Base-by-base conservation (phyloP, 208 protist species). In the Wallacemonas collosoma region DNA sequence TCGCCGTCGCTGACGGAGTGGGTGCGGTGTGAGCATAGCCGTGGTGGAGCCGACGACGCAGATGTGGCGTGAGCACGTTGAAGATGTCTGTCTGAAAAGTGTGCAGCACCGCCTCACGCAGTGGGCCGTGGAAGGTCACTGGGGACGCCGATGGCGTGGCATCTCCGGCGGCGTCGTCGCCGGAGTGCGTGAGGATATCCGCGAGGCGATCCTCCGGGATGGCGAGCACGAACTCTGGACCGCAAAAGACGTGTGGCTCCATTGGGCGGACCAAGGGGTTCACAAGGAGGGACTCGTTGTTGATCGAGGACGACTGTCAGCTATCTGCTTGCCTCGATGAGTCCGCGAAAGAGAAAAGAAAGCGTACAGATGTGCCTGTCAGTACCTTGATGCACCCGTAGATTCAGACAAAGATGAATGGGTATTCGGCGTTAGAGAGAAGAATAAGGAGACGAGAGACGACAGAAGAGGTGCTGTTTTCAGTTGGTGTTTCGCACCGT, bases 161-260 rank as follows among this genome's bases (percentile, higher is more conserved):
- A 71, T 97, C 88, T 6, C 90, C 75, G 2, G 35, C 77, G 74
- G 96, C 92, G 45, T 95, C 17, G 17, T 64, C 98, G 43, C 85
- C 78, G 1, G 99, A 83, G 72, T 99, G 96, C 1, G 99, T 98
- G 75, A 99, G 98, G 1, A 98, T 88, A 38, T 96, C 91, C 12
- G 91, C 72, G 17, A 85, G 93, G 36, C 50, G 74, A 3, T 68
- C 58, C 47, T 96, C 66, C 5, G 99, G 99, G 12, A 98, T 86
- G 77, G 99, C 98, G 50, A 99, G 77, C n/a, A 87, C 64, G 41
- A 95, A 95, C 80, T 92, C 83, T 4, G 88, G 86, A 0, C 85
- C 98, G 84, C 97, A 99, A 44, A 99, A 87, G 8, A 99, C 91
- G 76, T 99, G 99, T 53, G 99, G 80, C 66, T 99, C 98, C 26